Percentiles rank a stretch among this genome's conserved stretches.
phyloP scores from a whole-genome alignment of 345 rosid genomes.

The Salix caprea region DNA sequence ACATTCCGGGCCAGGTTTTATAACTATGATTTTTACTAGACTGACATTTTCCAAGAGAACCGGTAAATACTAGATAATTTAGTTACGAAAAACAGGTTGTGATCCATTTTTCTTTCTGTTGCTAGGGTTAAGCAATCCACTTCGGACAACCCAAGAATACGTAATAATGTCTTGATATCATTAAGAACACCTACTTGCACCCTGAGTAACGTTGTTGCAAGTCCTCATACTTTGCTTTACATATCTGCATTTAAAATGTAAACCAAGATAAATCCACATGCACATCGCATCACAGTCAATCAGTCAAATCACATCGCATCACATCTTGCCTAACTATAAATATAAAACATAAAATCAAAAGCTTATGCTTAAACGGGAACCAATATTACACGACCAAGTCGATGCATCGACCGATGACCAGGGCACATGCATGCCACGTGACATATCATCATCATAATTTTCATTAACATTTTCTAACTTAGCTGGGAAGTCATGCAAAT shows the following conservation, averaged over 20 bases:
- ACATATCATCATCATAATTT: background rate
- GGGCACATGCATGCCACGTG: slow-evolving; percentile 13
- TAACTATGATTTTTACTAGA: too few relatives aligned
- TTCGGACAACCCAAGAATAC: background rate
- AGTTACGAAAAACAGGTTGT: background rate
- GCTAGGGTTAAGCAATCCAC: background rate
- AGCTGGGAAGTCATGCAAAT: slow-evolving; percentile 8
- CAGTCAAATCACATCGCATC: background rate
- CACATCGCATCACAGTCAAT: background rate
- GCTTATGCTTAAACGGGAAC: too few relatives aligned
- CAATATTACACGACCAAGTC: too few relatives aligned
- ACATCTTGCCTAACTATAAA: background rate
- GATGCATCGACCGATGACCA: too few relatives aligned
- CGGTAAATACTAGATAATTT: background rate
- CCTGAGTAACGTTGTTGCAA: slow-evolving; percentile 57
- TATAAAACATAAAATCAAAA: background rate
- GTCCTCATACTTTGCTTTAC: slow-evolving; percentile 76
- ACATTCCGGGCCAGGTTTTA: too few relatives aligned
- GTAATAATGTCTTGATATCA: background rate
- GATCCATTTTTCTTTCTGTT: background rate
- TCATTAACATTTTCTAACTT: background rate
- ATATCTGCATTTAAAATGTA: slow-evolving; percentile 42
- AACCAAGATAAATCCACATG: background rate
- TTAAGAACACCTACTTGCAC: slow-evolving; percentile 45
- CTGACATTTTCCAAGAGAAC: background rate